These are phyloP conservation scores for Claviceps sp. DNA, from an alignment of 2,329 filamentous ascomycete species.

Conservation along the genomic window DNA sequence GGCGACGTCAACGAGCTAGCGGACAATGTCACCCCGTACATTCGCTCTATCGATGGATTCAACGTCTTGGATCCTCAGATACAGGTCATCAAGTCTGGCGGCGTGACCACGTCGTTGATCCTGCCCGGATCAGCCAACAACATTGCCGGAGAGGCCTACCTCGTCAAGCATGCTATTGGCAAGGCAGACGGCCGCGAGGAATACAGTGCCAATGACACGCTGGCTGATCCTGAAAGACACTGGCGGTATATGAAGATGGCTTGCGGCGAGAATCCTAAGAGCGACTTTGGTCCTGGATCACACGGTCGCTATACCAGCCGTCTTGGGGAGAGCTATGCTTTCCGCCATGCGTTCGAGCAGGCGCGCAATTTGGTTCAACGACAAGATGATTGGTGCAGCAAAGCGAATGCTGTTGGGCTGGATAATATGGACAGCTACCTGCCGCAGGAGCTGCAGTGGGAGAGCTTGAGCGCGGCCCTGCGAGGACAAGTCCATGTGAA, in stretches of 20 bases:
- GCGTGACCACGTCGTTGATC: constrained; percentile 55
- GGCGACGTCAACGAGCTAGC: constrained; percentile 52
- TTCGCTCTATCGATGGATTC: constrained; percentile 52
- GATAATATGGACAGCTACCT: constrained; percentile 43
- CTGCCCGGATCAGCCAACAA: constrained; percentile 60
- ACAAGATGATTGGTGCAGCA: constrained; percentile 56
- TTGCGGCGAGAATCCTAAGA: constrained; percentile 57
- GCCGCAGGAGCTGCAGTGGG: constrained; percentile 49
- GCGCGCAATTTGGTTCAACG: constrained; percentile 40
- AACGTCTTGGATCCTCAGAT: constrained; percentile 51
- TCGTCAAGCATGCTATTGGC: constrained; percentile 55
- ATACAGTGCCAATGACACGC: constrained; percentile 47
- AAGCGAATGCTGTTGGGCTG: constrained; percentile 35
- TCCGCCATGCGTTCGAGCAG: constrained; percentile 54
- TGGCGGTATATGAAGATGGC: constrained; percentile 70
- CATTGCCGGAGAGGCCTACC: constrained; percentile 57
- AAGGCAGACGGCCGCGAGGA: constrained; percentile 45
- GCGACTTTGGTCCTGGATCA: constrained; percentile 31
- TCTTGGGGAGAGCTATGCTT: constrained; percentile 56
- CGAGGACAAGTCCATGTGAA: constrained; percentile 57
- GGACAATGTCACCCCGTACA: constrained; percentile 51
- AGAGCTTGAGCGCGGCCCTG: constrained; percentile 47
- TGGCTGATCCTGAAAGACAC: constrained; percentile 50
- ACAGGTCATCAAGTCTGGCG: constrained; percentile 56
- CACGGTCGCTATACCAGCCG: constrained; percentile 42